These are phyloP conservation scores for Serendipita sp. DNA, from an alignment of 768 basidiomycete species.

Conservation along the genomic window DNA sequence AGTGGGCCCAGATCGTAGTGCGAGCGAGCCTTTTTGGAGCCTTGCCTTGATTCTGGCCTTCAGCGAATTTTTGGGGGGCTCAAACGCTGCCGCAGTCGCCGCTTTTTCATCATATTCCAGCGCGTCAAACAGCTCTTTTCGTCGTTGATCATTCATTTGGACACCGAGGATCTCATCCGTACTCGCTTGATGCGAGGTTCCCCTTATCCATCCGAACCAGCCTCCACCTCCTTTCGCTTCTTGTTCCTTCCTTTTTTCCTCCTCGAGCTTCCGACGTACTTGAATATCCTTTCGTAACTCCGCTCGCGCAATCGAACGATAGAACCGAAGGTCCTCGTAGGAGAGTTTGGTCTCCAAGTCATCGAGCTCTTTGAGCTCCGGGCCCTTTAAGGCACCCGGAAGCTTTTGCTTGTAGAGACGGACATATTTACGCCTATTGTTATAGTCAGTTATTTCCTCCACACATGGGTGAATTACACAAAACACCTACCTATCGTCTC, in stretches of 20 bases:
- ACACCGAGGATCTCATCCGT: slow-evolving; percentile 46
- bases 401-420: slow-evolving; percentile 29
- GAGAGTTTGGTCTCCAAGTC: slow-evolving; percentile 65
- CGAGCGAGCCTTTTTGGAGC: slow-evolving; percentile 77
- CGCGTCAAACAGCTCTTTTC: slow-evolving; percentile 74
- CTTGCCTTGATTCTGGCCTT: slow-evolving; percentile 60
- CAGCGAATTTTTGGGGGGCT: slow-evolving; percentile 63
- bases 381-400: slow-evolving; percentile 28
- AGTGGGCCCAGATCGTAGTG: slow-evolving; percentile 62
- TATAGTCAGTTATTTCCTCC: slow-evolving; percentile 34
- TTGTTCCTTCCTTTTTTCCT: slow-evolving; percentile 44
- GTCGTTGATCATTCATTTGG: slow-evolving; percentile 77
- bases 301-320: slow-evolving; percentile 86
- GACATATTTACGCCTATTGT: background rate
- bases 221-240: slow-evolving; percentile 26
- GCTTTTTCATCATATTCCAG: slow-evolving; percentile 86
- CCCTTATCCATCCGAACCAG: slow-evolving; percentile 64
- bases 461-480: slow-evolving; percentile 63
- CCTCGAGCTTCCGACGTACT: slow-evolving; percentile 45
- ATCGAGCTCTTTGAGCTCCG: slow-evolving; percentile 28
- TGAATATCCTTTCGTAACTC: slow-evolving; percentile 74
- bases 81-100: slow-evolving; percentile 50
- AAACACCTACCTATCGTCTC: slow-evolving; percentile 53
- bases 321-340: slow-evolving; percentile 94
- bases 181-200: slow-evolving; percentile 29